Evolutionary conservation across 2,329 filamentous ascomycete species (phyloP).

Genomic region (Curvularia spicifera): DNA sequence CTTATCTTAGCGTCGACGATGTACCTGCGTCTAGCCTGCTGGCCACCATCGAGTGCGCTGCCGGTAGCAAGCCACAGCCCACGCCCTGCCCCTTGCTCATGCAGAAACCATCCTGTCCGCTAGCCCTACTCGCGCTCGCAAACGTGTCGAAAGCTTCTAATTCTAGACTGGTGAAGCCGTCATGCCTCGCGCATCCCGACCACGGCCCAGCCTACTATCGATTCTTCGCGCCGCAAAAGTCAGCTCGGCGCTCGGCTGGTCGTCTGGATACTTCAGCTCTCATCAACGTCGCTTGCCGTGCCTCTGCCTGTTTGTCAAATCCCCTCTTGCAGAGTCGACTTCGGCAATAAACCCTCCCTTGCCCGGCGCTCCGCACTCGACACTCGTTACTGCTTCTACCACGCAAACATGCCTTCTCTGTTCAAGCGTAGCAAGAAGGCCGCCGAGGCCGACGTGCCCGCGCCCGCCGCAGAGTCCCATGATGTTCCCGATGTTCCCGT

Average conservation of each 20-base stretch:
- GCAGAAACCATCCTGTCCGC: conserved; percentile 9
- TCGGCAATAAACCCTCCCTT: conserved; percentile 18
- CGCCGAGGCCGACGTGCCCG: conserved; percentile 2
- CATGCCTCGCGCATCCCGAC: conserved; percentile 14
- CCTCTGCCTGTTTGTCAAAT: not conserved
- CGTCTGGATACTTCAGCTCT: conserved; percentile 15
- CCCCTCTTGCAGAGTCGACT: conserved; percentile 3
- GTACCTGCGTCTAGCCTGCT: conserved; percentile 18
- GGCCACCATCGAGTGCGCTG: not conserved
- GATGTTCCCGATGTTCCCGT: conserved; percentile 14
- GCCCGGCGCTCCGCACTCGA: conserved; percentile 9
- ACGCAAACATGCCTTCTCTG: conserved; percentile 12
- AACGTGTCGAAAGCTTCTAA: conserved; percentile 14
- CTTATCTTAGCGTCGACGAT: conserved; percentile 12
- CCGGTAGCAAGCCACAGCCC: conserved; percentile 5
- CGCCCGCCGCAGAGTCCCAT: conserved; percentile 8
- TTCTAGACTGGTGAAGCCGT: conserved; percentile 13
- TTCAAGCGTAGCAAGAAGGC: conserved; percentile 19
- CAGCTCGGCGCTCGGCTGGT: conserved; percentile 14
- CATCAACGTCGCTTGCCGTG: conserved; percentile 6
- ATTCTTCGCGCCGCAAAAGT: conserved; percentile 16
- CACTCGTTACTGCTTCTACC: not conserved
- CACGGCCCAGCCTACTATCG: conserved; percentile 13
- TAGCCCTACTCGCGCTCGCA: conserved; percentile 5
- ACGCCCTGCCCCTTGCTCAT: conserved; percentile 12